A percentile compares a stretch with the other conserved stretches of the same genome.
Conservation (phyloP, 2,329 filamentous ascomycete genomes). For the Stromatinia cepivora region DNA sequence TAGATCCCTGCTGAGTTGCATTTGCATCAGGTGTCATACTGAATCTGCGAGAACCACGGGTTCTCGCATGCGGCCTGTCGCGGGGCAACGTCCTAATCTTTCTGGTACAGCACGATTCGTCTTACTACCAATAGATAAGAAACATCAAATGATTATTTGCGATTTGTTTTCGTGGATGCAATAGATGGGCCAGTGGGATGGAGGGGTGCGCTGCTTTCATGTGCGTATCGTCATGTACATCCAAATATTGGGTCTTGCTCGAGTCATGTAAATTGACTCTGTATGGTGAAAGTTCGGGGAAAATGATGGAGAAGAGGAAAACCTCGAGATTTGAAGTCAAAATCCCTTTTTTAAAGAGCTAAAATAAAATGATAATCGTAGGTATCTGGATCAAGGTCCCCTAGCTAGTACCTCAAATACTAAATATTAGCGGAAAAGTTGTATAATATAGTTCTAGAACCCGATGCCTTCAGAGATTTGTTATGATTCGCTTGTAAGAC, state of each 20-base stretch:
- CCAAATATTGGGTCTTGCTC: neutral
- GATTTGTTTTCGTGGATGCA: slow-evolving; percentile 4
- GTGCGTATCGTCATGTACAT: slow-evolving; percentile 11
- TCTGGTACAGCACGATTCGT: neutral
- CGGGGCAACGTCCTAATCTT: slow-evolving; percentile 3
- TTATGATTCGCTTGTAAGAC: neutral
- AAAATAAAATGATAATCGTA: neutral
- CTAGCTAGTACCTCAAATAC: too few relatives aligned
- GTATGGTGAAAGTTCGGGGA: neutral
- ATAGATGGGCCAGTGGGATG: neutral
- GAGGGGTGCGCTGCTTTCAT: slow-evolving; percentile 9
- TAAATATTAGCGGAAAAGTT: neutral
- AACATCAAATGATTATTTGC: neutral
- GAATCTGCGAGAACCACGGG: slow-evolving; percentile 31
- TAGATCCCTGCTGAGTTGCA: slow-evolving; percentile 17
- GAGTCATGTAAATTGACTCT: slow-evolving; percentile 19
- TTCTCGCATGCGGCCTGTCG: slow-evolving; percentile 26
- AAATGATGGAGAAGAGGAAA: slow-evolving; percentile 12
- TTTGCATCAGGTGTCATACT: slow-evolving; percentile 28
- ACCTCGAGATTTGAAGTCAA: neutral
- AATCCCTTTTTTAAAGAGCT: neutral
- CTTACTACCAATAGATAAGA: slow-evolving; percentile 5
- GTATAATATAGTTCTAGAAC: neutral
- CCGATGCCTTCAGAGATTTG: neutral
- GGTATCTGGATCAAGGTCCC: neutral